A percentile compares a stretch with the other conserved stretches of the same genome.
Evolutionary conservation across 495 filamentous ascomycete species (phyloP).

Genomic region (Lichenothelia convexa): DNA sequence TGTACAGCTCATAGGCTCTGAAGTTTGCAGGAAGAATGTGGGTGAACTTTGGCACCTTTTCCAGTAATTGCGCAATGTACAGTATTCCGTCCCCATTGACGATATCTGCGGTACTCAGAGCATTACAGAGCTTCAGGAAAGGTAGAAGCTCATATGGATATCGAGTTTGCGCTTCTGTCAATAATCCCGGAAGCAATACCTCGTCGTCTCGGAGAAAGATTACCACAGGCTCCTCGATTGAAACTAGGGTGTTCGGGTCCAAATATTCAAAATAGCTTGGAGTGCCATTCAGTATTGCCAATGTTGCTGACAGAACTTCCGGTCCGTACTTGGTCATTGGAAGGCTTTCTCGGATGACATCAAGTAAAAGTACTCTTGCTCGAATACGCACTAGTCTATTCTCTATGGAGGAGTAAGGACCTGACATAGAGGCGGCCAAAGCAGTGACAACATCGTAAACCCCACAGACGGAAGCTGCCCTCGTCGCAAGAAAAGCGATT

Average conservation of each 20-base stretch:
- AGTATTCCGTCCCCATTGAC: slow-evolving; percentile 32
- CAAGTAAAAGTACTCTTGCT: slow-evolving; percentile 42
- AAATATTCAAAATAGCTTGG: slow-evolving; percentile 36
- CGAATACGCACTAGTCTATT: slow-evolving; percentile 11
- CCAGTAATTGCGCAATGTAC: slow-evolving; percentile 35
- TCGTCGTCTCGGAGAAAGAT: slow-evolving; percentile 35
- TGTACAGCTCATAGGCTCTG: slow-evolving; percentile 48
- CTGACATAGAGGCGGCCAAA: slow-evolving; percentile 12
- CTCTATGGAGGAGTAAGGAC: not conserved
- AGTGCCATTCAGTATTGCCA: slow-evolving; percentile 39
- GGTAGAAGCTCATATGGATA: slow-evolving; percentile 81
- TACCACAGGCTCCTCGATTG: slow-evolving; percentile 27
- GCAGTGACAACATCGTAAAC: slow-evolving; percentile 44
- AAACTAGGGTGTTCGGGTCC: slow-evolving; percentile 15
- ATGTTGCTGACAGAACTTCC: slow-evolving; percentile 40
- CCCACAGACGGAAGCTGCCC: slow-evolving; percentile 32
- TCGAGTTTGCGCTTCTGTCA: slow-evolving; percentile 39
- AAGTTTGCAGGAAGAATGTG: slow-evolving; percentile 47
- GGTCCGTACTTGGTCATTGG: slow-evolving; percentile 44
- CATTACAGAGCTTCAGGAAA: slow-evolving; percentile 48
- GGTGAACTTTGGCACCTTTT: slow-evolving; percentile 51
- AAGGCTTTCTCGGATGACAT: slow-evolving; percentile 40
- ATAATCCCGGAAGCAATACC: slow-evolving; percentile 38
- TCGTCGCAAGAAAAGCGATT: slow-evolving; percentile 29
- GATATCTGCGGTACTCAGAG: slow-evolving; percentile 27